These are phyloP conservation scores for Pseudevernia furfuracea DNA, from an alignment of 495 filamentous ascomycete species.

Conservation along the genomic window DNA sequence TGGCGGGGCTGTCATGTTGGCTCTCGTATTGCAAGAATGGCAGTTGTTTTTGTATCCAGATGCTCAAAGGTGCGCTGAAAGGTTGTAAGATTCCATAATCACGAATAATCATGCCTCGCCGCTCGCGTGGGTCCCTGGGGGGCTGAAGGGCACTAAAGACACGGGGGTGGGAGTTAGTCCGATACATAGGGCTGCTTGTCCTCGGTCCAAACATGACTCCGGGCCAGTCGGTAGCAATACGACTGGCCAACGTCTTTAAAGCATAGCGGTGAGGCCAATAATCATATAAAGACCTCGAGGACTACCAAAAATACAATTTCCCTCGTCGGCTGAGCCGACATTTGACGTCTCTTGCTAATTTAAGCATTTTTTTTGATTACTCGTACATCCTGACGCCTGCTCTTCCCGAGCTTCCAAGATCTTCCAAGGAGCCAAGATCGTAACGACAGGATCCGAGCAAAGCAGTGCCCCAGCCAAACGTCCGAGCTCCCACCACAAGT, in stretches of 20 bases:
- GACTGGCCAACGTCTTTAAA: no score
- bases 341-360: not conserved
- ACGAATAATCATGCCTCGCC: not conserved
- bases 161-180: not conserved
- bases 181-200: not conserved
- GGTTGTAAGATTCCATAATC: not conserved
- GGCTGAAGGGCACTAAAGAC: conserved; percentile 2
- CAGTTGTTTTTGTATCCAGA: conserved; percentile 4
- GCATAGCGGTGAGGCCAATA: not conserved
- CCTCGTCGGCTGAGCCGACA: not conserved
- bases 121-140: not conserved
- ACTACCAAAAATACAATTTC: not conserved
- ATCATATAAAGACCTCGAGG: not conserved
- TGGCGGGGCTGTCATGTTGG: not conserved
- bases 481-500: not conserved
- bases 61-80: not conserved
- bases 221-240: not conserved
- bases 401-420: not conserved
- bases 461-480: not conserved
- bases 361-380: not conserved
- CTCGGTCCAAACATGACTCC: not conserved
- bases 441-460: not conserved
- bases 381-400: no score
- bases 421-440: not conserved
- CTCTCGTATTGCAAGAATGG: not conserved